phyloP scores from a whole-genome alignment of 1,284 basidiomycete species.

The Inonotus hispidus region DNA sequence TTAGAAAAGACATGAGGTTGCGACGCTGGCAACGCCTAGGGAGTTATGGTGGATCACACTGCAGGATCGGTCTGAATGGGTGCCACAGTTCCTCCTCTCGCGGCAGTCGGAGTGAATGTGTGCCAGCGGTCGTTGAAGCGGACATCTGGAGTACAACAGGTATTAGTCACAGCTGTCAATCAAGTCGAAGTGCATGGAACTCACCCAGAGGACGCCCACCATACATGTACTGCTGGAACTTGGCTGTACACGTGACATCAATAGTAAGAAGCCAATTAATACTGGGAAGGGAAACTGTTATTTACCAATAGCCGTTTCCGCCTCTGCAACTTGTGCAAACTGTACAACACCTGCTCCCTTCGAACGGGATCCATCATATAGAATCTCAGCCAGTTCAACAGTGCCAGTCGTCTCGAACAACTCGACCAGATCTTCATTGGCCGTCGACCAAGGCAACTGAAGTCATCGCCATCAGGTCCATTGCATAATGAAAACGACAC shows the following conservation, averaged over 20 bases:
- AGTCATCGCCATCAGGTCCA: neutral
- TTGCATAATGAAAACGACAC: slow-evolving; percentile 21
- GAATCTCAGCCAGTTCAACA: slow-evolving; percentile 90
- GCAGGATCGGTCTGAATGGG: slow-evolving; percentile 47
- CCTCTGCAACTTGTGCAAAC: slow-evolving; percentile 84
- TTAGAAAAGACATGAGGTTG: neutral
- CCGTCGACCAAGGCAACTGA: slow-evolving; percentile 96
- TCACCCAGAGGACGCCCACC: slow-evolving; percentile 82
- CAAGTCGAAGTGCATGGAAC: slow-evolving; percentile 24
- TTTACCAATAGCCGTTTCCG: slow-evolving; percentile 88
- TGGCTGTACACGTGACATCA: slow-evolving; percentile 39
- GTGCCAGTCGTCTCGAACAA: slow-evolving; percentile 96
- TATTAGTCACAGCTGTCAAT: slow-evolving; percentile 2
- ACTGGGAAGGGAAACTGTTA: slow-evolving; percentile 22
- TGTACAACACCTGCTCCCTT: slow-evolving; percentile 96
- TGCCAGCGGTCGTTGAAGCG: slow-evolving; percentile 92
- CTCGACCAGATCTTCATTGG: slow-evolving; percentile 98
- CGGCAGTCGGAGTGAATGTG: slow-evolving; percentile 78
- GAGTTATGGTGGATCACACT: neutral
- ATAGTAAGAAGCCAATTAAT: neutral
- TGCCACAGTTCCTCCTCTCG: slow-evolving; percentile 72
- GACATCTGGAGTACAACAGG: slow-evolving; percentile 51
- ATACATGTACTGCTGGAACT: slow-evolving; percentile 90
- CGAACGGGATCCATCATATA: slow-evolving; percentile 85
- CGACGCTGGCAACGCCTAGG: neutral